Conservation (phyloP, 2,329 filamentous ascomycete species). For the Talaromyces sp. region DNA sequence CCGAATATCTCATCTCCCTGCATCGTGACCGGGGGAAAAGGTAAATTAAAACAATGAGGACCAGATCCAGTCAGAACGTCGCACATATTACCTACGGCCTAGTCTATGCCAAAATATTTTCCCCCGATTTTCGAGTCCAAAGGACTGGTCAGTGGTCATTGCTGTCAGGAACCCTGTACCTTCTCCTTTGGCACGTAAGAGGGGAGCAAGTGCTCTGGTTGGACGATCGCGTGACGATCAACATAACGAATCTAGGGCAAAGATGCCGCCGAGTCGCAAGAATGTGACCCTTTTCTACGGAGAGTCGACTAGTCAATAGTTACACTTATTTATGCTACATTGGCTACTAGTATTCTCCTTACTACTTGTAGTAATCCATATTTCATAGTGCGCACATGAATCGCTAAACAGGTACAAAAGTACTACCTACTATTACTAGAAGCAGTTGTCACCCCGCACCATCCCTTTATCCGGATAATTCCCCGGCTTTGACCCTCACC, state of each 20-base stretch:
- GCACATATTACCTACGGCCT: not conserved
- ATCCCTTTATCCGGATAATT: conserved; percentile 1
- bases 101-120: not conserved
- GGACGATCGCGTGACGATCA: conserved; percentile 18
- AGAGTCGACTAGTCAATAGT: not conserved
- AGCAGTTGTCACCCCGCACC: not conserved
- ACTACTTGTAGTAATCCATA: not conserved
- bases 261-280: not conserved
- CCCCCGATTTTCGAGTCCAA: not conserved
- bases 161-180: not conserved
- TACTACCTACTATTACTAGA: not conserved
- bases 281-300: conserved; percentile 14
- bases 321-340: not conserved
- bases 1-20: conserved; percentile 5
- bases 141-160: conserved; percentile 6
- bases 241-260: conserved; percentile 8
- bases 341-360: not conserved
- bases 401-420: not conserved
- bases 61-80: not conserved
- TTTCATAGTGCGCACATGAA: not conserved
- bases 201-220: conserved; percentile 11
- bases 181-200: conserved; percentile 4
- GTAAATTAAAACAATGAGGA: not conserved
- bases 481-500: not conserved
- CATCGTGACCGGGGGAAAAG: conserved; percentile 1